Base-by-base conservation (phyloP, 441 rosid genomes). In the Croton setiger region DNA sequence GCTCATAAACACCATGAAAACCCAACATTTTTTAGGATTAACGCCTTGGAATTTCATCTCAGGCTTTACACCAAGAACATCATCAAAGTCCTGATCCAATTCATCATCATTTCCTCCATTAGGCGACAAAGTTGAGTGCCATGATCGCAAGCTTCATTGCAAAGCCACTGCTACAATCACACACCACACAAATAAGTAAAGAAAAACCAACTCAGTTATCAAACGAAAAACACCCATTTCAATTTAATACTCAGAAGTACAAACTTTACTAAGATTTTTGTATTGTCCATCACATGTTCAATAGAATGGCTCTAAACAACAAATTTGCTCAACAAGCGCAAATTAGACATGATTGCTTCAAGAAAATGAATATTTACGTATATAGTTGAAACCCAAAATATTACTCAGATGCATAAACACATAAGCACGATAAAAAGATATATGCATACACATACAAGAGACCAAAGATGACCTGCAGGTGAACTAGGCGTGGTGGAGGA, bases 1-100 rank as follows among this genome's bases (percentile, higher is more conserved):
- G 98, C 95, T 81, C 84, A 68, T 88, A 96, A 11, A 95, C 99
- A 65, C 98, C 98, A 45, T 97, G 97, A 68, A 76, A 90, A 33
- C 84, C 97, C 97, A 95, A 63, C 99, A 98, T 75, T 80, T 92
- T 69, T 74, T 76, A 12, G 98, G 99, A 83, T 89, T 89, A 65
- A 95, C 99, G 20, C 93, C 88, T 27, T 89, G 98, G 68, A 87
- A 86, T 61, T 72, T 74, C 60, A 81, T 73, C 78, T 84, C 93
- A 31, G 78, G 82, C 80, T 75, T 94, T 14, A 77, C 74, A 6
- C 78, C 73, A n/a, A 74, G 66, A 76, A 64, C 41, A 51, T 79
- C 87, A 61, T 76, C 88, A 66, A 79, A 69, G 59, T 75, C 85
- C 55, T 76, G 81, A 27, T 74, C 87, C 9, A 75, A 21, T 39